Evolutionary conservation across 257 asterid species (phyloP).

Genomic region (Cynanchum wilfordii): DNA sequence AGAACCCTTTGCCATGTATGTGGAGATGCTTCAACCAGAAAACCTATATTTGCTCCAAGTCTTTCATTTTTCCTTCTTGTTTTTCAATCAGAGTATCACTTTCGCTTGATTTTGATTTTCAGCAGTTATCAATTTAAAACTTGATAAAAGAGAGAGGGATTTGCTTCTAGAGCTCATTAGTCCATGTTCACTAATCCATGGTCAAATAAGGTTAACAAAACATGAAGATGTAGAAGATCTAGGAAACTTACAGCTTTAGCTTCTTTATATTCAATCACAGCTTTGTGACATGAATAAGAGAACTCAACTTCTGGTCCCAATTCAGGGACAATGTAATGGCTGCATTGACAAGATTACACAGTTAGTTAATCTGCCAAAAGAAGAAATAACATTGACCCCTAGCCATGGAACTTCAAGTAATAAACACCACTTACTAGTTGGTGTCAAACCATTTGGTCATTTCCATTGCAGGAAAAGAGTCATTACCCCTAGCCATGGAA

Average conservation of each 20-base stretch:
- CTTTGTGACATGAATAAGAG: conserved; percentile 87
- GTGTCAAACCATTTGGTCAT: conserved; percentile 99
- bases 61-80: not conserved
- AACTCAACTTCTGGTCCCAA: conserved; percentile 82
- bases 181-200: not conserved
- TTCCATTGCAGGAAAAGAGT: conserved; percentile 98
- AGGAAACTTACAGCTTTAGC: conserved; percentile 65
- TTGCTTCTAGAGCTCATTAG: not conserved
- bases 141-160: not conserved
- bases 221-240: not conserved
- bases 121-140: not conserved
- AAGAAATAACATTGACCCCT: not conserved
- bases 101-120: not conserved
- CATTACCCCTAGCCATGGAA: conserved; percentile 99
- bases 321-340: conserved; percentile 92
- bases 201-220: not conserved
- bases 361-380: not conserved
- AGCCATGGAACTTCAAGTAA: not conserved
- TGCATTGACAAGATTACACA: conserved; percentile 22
- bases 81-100: not conserved
- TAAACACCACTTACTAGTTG: conserved; percentile 70
- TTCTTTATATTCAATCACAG: conserved; percentile 84
- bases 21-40: not conserved
- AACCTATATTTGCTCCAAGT: not conserved
- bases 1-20: not conserved